Evolutionary conservation across 2,329 filamentous ascomycete genomes (phyloP), one percentile per base, ranked within the genome.

Genomic region (Microthyrium microscopicum): DNA sequence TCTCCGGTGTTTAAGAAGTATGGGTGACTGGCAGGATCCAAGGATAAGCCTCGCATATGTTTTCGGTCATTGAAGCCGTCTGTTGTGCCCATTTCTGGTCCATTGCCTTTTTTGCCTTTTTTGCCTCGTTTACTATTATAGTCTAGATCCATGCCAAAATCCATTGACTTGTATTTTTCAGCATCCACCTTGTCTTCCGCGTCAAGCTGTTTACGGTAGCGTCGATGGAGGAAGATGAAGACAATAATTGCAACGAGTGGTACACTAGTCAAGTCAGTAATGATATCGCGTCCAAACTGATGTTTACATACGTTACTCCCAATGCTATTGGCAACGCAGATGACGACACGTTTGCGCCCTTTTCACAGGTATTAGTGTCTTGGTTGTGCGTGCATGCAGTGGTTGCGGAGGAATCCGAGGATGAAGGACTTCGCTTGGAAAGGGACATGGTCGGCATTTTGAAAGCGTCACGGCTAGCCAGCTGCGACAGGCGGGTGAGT

Each of bases 1-100:
- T 87, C 50, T 35, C 72, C 74, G 1, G 81, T 80, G 4, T 89
- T 85, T n/a, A 95, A 66, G n/a, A 98, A 68, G 52, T 95, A 98
- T 2, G 89, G 89, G 45, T 76, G 89, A 21, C 70, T 72, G 30
- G 85, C 64, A 48, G 78, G 73, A 40, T 73, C 68, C 46, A 74
- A 53, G 12, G 71, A 75, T 41, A 74, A 44, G 11, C 68, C 68
- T 26, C 65, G 62, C 31, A 46, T 49, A 42, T 52, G 50, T 30
- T 50, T 46, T 29, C 12, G 11, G 6, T 9, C 8, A 19, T 8
- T 9, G 9, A 22, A 11, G 13, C 9, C 9, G 31, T 5, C 33
- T 20, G 15, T 20, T 31, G 7, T 46, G 45, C 18, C 51, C 33
- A 42, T 62, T 61, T 40, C 64, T 57, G 24, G 40, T 64, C 56